Evolutionary conservation across 257 asterid genomes (phyloP).

Genomic region (Henckelia pumila): DNA sequence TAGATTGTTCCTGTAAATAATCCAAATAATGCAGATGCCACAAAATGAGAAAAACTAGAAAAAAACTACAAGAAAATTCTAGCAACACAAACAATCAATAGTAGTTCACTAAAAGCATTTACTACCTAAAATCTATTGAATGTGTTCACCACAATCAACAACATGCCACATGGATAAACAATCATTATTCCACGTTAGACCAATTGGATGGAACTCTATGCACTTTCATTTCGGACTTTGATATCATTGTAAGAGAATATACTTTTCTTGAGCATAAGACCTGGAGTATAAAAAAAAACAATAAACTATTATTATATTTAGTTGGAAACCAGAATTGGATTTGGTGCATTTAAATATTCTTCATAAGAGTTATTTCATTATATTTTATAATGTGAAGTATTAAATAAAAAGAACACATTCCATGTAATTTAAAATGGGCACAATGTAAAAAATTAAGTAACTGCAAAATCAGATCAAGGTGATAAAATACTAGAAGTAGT

Average conservation of each 20-base stretch:
- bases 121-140: no score
- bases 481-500: conserved; percentile 6
- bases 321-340: conserved; percentile 25
- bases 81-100: no score
- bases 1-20: no score
- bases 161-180: no score
- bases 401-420: no score
- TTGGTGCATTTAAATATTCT: neutral
- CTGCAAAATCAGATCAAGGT: neutral
- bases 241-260: conserved; percentile 79
- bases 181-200: no score
- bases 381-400: neutral
- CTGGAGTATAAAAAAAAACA: conserved; percentile 98
- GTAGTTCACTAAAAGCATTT: no score
- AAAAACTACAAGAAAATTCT: no score
- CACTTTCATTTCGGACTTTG: conserved; percentile 83
- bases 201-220: conserved; percentile 98
- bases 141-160: no score
- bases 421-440: neutral
- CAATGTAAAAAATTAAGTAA: conserved; percentile 3
- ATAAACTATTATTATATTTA: conserved; percentile 43
- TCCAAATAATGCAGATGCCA: no score
- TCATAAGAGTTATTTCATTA: neutral
- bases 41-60: no score
- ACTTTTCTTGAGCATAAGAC: conserved; percentile 86